Evolutionary conservation across 2,329 filamentous ascomycete species (phyloP).

Genomic region (Fusarium foetens): DNA sequence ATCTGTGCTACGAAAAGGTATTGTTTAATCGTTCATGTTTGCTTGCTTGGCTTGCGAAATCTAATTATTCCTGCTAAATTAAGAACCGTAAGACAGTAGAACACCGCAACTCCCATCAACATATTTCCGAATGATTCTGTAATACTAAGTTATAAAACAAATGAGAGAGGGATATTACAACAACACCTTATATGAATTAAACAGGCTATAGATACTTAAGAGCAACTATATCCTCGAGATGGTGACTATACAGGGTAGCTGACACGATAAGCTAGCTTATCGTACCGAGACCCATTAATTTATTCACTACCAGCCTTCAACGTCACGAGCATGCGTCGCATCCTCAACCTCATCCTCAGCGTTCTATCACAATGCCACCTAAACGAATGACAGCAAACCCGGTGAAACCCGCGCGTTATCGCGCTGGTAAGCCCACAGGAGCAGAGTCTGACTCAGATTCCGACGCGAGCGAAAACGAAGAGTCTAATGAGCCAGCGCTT

Average conservation of each 20-base stretch:
- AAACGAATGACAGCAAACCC: slow-evolving; percentile 96
- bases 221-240: background rate
- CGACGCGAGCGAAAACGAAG: slow-evolving; percentile 59
- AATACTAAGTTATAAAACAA: background rate
- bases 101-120: background rate
- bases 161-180: background rate
- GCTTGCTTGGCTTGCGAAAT: background rate
- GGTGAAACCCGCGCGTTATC: slow-evolving; percentile 80
- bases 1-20: background rate
- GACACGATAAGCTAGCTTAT: slow-evolving; percentile 34
- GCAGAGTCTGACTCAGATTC: slow-evolving; percentile 65
- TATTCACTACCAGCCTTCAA: slow-evolving; percentile 26
- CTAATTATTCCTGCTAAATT: background rate
- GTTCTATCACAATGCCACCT: slow-evolving; percentile 63
- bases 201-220: background rate
- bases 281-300: slow-evolving; percentile 28
- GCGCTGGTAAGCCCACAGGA: slow-evolving; percentile 80
- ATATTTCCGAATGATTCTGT: background rate
- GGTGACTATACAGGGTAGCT: slow-evolving; percentile 28
- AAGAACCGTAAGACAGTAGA: too few relatives aligned
- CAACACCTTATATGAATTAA: background rate
- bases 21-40: background rate
- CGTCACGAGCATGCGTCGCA: slow-evolving; percentile 35
- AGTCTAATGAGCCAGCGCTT: slow-evolving; percentile 49
- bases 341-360: slow-evolving; percentile 5